Conservation (phyloP, 768 basidiomycete species). For the Hygrophoropsis aurantiaca region DNA sequence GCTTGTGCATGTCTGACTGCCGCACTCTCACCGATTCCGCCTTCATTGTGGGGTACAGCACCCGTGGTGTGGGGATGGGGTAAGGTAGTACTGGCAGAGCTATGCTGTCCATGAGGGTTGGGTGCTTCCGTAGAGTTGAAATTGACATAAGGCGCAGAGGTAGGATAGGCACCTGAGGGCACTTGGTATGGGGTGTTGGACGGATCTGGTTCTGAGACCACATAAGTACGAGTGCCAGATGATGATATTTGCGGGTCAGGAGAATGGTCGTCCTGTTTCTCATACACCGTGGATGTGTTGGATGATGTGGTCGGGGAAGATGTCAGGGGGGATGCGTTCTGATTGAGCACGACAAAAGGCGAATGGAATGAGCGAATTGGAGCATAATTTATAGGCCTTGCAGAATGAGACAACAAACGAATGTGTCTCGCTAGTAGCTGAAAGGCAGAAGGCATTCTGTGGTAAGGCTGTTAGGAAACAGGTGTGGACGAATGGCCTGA, state of each 20-base stretch:
- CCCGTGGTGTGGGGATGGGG: conserved; percentile 47
- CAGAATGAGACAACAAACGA: conserved; percentile 26
- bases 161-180: conserved; percentile 68
- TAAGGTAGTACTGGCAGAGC: conserved; percentile 42
- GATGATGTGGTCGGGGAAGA: conserved; percentile 31
- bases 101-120: conserved; percentile 34
- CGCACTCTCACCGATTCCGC: conserved; percentile 49
- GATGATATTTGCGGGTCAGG: conserved; percentile 46
- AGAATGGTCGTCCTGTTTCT: conserved; percentile 58
- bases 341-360: conserved; percentile 55
- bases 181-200: conserved; percentile 62
- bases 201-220: conserved; percentile 72
- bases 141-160: conserved; percentile 46
- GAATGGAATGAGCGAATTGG: conserved; percentile 60
- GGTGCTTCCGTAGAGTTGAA: conserved; percentile 42
- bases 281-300: conserved; percentile 43
- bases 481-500: conserved; percentile 3
- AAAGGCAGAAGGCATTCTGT: conserved; percentile 24
- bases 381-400: conserved; percentile 16
- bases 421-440: conserved; percentile 27
- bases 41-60: conserved; percentile 38
- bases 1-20: conserved; percentile 41
- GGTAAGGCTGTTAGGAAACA: conserved; percentile 2
- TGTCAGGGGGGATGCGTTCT: conserved; percentile 34
- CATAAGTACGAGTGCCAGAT: conserved; percentile 59